These are phyloP conservation scores for Metrosideros polymorpha DNA, from an alignment of 441 rosid species.

Conservation along the genomic window DNA sequence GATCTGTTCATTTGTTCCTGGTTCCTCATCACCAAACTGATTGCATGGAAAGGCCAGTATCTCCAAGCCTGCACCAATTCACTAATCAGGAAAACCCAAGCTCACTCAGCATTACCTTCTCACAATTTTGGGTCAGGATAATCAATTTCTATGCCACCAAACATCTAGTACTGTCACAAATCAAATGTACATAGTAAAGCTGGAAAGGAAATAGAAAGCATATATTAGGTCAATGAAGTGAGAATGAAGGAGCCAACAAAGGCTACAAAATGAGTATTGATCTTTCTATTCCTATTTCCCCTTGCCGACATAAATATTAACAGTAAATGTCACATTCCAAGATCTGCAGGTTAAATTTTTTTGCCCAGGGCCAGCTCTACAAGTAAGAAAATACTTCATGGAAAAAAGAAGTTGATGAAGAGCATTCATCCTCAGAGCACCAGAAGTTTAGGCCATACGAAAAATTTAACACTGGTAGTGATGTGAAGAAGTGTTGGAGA, in stretches of 20 bases:
- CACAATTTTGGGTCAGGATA: not conserved
- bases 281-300: not conserved
- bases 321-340: not conserved
- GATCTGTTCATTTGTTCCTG: slow-evolving; percentile 64
- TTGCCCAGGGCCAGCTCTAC: not conserved
- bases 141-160: not conserved
- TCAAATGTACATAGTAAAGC: not conserved
- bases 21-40: slow-evolving; percentile 90
- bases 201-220: not conserved
- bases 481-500: not conserved
- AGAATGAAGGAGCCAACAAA: not conserved
- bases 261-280: not conserved
- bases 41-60: slow-evolving; percentile 91
- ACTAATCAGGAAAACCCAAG: not conserved
- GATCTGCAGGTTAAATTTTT: not conserved
- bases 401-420: not conserved
- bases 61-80: slow-evolving; percentile 47
- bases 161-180: not conserved
- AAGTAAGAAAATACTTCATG: not conserved
- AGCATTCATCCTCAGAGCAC: not conserved
- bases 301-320: not conserved
- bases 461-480: not conserved
- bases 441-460: not conserved
- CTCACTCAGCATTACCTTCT: not conserved
- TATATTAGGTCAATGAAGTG: not conserved